These are phyloP conservation scores for Lagenidium giganteum DNA, from an alignment of 352 stramenopile genomes.

Conservation along the genomic window DNA sequence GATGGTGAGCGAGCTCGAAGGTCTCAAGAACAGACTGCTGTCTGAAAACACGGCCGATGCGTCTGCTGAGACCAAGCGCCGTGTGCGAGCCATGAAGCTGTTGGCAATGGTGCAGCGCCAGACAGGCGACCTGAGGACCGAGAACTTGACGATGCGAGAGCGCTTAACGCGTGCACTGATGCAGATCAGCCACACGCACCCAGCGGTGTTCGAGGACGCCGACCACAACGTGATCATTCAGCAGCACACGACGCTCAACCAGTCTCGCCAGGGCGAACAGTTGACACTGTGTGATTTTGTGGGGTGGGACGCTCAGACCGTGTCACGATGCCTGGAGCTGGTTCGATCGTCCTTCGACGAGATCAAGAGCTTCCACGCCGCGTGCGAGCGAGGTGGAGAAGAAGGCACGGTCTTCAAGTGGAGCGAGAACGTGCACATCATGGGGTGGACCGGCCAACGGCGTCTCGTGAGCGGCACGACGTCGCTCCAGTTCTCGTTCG, in stretches of 20 bases:
- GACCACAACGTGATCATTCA: background rate
- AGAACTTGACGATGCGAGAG: too few relatives aligned
- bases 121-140: too few relatives aligned
- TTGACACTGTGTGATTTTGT: slow-evolving; percentile 33
- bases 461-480: slow-evolving; percentile 31
- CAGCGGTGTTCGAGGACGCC: slow-evolving; percentile 9
- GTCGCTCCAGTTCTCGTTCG: slow-evolving; percentile 69
- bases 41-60: slow-evolving; percentile 1
- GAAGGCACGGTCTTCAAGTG: too few relatives aligned
- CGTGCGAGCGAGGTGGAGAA: too few relatives aligned
- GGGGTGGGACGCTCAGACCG: slow-evolving; percentile 22
- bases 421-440: too few relatives aligned
- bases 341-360: slow-evolving; percentile 18
- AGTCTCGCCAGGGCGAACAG: background rate
- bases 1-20: slow-evolving; percentile 22
- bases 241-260: background rate
- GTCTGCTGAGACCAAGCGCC: too few relatives aligned
- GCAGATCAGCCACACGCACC: too few relatives aligned
- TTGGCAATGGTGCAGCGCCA: too few relatives aligned
- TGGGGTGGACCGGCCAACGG: slow-evolving; percentile 56
- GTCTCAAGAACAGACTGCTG: slow-evolving; percentile 11
- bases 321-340: slow-evolving; percentile 25
- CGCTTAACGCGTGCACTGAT: too few relatives aligned
- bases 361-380: slow-evolving; percentile 19
- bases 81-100: too few relatives aligned